Base-by-base conservation (phyloP, 23 red algal species). In the Agarophyton chilense region DNA sequence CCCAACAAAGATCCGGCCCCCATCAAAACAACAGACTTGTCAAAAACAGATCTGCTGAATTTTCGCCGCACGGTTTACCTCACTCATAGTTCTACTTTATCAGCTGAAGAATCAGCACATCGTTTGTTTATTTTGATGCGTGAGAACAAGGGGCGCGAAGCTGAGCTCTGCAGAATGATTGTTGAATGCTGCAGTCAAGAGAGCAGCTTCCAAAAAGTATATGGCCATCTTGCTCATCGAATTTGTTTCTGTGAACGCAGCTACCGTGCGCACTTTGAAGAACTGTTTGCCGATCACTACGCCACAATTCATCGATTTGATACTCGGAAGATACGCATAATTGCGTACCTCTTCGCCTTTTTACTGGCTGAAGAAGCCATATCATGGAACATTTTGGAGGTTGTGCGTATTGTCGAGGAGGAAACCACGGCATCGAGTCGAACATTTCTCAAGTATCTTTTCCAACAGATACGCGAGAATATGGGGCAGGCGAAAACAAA, bases 1-100 rank as follows among this genome's bases (percentile, higher is more conserved):
- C 50, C 24, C 54, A 83, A 42, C 79, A 83, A 62, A 31, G 51
- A 50, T 31, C 11, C 40, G 18, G 47, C 9, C 40, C 68, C 0
- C 4, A 65, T 61, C 70, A 89, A 84, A 10, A 71, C 82, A 25
- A 80, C 75, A 35, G 86, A 97, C 46, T 90, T 92, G 87, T 94
- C 95, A 21, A 91, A 92, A 22, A 84, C 39, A 50, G 91, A 94
- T 26, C 71, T 92, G 18, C 61, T 86, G 31, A 72, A 79, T n/a
- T 98, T 98, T 70, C 95, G 95, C n/a, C 90, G 90, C 45, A 98
- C 77, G 19, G 92, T 98, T 19, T 98, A 98, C 47, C 67, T 98
- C 18, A 90, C 73, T 6, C 81, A 94, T 63, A 98, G 81, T 64
- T 91, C 95, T 14, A 87, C 85, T 38, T 36, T 98, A 19, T 90